Conservation (phyloP, 768 basidiomycete species). For the Glaciozyma martinii region DNA sequence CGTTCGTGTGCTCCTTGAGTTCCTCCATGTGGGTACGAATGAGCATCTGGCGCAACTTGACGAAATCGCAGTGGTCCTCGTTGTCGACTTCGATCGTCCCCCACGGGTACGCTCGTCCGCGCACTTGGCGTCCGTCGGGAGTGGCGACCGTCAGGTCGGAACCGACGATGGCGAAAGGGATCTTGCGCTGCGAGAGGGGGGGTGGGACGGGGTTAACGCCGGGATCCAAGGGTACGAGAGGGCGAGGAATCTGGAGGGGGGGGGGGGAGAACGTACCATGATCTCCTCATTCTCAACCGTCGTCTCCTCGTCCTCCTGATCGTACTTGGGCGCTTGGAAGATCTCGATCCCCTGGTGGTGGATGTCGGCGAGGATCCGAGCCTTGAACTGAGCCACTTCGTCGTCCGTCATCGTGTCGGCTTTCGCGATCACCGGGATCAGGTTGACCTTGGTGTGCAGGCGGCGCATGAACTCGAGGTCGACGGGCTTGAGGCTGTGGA, state of each 20-base stretch:
- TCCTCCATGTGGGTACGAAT: constrained; percentile 99
- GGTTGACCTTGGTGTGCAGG: constrained; percentile 92
- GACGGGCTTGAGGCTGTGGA: constrained; percentile 77
- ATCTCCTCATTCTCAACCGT: constrained; percentile 96
- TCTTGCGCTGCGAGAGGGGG: constrained; percentile 56
- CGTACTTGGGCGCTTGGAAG: constrained; percentile 95
- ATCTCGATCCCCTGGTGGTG: constrained; percentile 92
- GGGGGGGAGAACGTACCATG: constrained; percentile 36
- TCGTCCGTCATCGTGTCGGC: constrained; percentile 96
- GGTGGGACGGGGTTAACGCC: too few relatives aligned
- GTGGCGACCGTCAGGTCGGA: constrained; percentile 74
- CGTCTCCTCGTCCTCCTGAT: constrained; percentile 98
- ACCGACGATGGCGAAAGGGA: constrained; percentile 96
- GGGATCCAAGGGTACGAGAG: background rate
- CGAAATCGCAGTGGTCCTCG: constrained; percentile 97
- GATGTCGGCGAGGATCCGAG: constrained; percentile 73
- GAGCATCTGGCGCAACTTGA: constrained; percentile 98
- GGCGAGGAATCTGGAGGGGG: too few relatives aligned
- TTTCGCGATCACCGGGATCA: constrained; percentile 98
- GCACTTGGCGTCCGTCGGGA: constrained; percentile 80
- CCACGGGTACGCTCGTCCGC: constrained; percentile 96
- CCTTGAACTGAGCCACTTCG: constrained; percentile 86
- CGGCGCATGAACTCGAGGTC: constrained; percentile 99
- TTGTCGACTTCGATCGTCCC: constrained; percentile 99
- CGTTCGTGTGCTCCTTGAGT: constrained; percentile 90